Evolutionary conservation across 805 yeast genomes (phyloP).

Genomic region (Kuraishia piskuri): DNA sequence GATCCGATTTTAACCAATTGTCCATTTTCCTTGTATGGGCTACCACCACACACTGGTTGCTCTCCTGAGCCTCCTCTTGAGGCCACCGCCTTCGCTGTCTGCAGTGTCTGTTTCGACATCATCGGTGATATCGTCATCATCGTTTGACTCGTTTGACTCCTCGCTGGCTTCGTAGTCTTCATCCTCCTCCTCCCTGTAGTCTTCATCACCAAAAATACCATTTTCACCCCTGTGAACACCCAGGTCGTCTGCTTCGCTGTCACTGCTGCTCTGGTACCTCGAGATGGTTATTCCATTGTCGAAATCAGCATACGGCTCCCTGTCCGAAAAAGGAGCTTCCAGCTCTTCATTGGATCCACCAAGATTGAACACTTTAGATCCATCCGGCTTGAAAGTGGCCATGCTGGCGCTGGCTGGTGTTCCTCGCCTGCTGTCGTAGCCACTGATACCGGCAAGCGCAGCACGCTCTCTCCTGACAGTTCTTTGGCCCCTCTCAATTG

Average conservation of each 20-base stretch:
- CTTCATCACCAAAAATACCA: constrained; percentile 1
- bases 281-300: not conserved
- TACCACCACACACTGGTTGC: constrained; percentile 1
- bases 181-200: constrained; percentile 8
- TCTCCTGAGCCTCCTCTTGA: not conserved
- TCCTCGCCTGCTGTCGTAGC: not conserved
- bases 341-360: not conserved
- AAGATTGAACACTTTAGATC: too few relatives aligned
- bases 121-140: constrained; percentile 6
- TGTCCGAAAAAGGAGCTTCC: not conserved
- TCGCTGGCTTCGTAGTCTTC: constrained; percentile 7
- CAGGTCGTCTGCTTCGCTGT: constrained; percentile 1
- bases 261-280: not conserved
- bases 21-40: not conserved
- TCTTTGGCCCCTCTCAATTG: constrained; percentile 39
- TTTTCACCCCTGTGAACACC: constrained; percentile 4
- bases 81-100: constrained; percentile 8
- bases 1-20: not conserved
- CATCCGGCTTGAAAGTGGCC: not conserved
- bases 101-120: not conserved
- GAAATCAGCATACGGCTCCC: not conserved
- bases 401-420: not conserved
- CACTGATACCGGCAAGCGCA: not conserved
- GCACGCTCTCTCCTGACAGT: not conserved
- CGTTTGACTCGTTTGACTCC: constrained; percentile 10